Evolutionary conservation across 179 eudicot genomes (phyloP), one percentile per base, ranked within the genome.

Genomic region (Spinacia oleracea): DNA sequence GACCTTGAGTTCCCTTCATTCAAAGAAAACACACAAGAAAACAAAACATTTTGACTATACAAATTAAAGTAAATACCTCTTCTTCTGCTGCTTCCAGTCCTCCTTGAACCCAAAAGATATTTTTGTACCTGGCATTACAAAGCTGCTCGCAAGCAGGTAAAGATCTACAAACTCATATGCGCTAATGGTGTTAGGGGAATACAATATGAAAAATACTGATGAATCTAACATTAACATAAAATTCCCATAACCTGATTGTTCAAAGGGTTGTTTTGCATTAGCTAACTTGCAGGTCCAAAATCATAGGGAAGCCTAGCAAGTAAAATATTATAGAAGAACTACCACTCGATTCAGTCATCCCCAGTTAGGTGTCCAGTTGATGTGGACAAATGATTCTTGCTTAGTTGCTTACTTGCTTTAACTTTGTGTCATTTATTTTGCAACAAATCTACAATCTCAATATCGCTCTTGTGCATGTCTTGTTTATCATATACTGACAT

Each of bases 11-110:
- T 78, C 11, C 73, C 27, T 72, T 55, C 34, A 70, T 40, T 21
- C 42, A 25, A 68, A 42, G 25, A n/a, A n/a, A 25, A 34, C 6
- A 60, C 38, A 79, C 3, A 15, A 38, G 3, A 68, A 31, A 59
- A 15, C 27, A 71, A 58, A 45, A 45, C 71, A 46, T 32, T 64
- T 56, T 35, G 21, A 74, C 74, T 23, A 32, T 76, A 27, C 25
- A 32, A 42, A 25, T 43, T 48, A 55, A 70, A 72, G 35, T 10
- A 55, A 46, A 58, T 79, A 93, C 97, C 98, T 89, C 97, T 89
- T 95, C 98, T 73, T 93, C 98, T 70, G 98, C 98, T 82, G 97
- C 92, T 84, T 95, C 98, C 66, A 95, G 85, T 23, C 98, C 98
- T 51, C 97, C 98, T 89, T 89, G 97, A 83, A 95, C 88, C 98